Evolutionary conservation across 768 basidiomycete species (phyloP).

Genomic region (Boletus insuetus): DNA sequence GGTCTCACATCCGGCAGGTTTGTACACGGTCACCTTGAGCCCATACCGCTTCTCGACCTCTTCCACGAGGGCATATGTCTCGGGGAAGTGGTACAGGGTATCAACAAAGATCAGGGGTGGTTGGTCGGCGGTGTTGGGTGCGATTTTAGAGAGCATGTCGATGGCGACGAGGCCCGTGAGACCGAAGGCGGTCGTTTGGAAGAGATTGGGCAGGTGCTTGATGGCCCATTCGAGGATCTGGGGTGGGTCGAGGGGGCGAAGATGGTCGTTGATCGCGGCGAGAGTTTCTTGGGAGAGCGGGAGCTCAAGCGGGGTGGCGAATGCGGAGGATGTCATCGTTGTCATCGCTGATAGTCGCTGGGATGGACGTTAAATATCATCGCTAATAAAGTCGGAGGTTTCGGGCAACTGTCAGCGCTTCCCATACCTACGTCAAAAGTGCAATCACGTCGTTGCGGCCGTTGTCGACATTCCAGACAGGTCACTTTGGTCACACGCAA

Average conservation of each 20-base stretch:
- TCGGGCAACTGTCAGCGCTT: too few species aligned
- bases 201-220: slow-evolving; percentile 71
- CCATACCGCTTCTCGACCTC: slow-evolving; percentile 76
- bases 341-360: background rate
- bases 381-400: too few species aligned
- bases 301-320: slow-evolving; percentile 43
- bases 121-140: slow-evolving; percentile 38
- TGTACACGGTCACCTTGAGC: slow-evolving; percentile 73
- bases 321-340: slow-evolving; percentile 7
- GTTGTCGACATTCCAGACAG: background rate
- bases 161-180: slow-evolving; percentile 91
- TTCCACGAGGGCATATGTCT: slow-evolving; percentile 87
- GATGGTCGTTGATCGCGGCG: slow-evolving; percentile 66
- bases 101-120: slow-evolving; percentile 95
- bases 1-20: slow-evolving; percentile 66
- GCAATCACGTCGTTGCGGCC: background rate
- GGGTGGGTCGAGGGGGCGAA: slow-evolving; percentile 70
- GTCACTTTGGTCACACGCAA: background rate
- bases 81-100: slow-evolving; percentile 92
- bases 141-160: slow-evolving; percentile 91
- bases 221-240: slow-evolving; percentile 87
- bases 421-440: background rate
- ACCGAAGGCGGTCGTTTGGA: slow-evolving; percentile 96
- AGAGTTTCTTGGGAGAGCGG: slow-evolving; percentile 62
- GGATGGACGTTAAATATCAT: background rate